Conservation (phyloP, 2,329 filamentous ascomycete species). For the Lasiodiplodia hormozganensis region DNA sequence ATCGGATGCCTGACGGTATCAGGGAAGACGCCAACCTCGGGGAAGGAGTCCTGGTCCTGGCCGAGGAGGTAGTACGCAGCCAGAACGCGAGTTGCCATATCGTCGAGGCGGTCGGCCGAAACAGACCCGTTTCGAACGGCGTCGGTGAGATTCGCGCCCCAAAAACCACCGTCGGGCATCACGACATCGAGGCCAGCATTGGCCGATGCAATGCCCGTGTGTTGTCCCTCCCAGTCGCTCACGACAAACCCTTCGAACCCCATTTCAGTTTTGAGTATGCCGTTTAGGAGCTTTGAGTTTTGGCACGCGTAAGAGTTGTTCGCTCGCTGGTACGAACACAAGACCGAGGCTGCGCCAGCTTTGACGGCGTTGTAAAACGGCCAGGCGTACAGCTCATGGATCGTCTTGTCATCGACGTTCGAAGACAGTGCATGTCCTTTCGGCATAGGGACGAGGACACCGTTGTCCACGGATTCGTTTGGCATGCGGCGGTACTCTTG, state of each 20-base stretch:
- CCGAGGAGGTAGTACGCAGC: conserved; percentile 44
- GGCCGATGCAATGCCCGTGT: conserved; percentile 53
- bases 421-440: conserved; percentile 57
- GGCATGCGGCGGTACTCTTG: conserved; percentile 61
- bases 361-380: conserved; percentile 67
- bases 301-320: conserved; percentile 44
- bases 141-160: conserved; percentile 40
- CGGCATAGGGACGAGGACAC: conserved; percentile 49
- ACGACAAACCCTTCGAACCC: conserved; percentile 55
- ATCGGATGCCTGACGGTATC: conserved; percentile 49
- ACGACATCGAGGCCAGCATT: conserved; percentile 58
- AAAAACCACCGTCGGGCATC: conserved; percentile 45
- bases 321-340: conserved; percentile 59
- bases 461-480: conserved; percentile 41
- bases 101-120: conserved; percentile 36
- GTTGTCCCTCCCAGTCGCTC: conserved; percentile 55
- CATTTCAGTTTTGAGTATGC: conserved; percentile 59
- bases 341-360: conserved; percentile 64
- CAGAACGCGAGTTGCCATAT: conserved; percentile 42
- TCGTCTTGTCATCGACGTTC: conserved; percentile 69
- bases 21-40: conserved; percentile 36
- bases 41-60: conserved; percentile 44
- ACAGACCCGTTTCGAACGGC: conserved; percentile 41
- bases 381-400: conserved; percentile 71
- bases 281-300: conserved; percentile 54